A percentile compares a stretch with the other conserved stretches of the same genome.
Conservation (phyloP, 2,329 filamentous ascomycete species). For the Colletotrichum filicis region DNA sequence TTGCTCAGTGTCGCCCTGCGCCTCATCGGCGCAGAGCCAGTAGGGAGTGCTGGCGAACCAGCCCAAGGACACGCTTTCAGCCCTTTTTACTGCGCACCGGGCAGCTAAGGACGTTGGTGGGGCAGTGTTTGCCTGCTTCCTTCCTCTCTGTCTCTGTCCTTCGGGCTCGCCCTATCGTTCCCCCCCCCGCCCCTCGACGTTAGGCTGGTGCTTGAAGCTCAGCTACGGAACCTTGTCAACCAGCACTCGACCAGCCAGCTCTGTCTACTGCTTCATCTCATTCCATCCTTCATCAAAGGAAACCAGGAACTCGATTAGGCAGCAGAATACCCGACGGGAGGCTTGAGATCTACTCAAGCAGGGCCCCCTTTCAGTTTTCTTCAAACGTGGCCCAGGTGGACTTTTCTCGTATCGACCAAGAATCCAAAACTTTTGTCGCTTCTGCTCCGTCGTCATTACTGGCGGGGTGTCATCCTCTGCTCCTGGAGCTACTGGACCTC, state of each 20-base stretch:
- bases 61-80: slow-evolving; percentile 8
- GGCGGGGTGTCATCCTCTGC: neutral
- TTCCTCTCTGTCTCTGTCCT: neutral
- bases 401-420: slow-evolving; percentile 4
- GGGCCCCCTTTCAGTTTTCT: slow-evolving; percentile 5
- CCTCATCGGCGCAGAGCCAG: slow-evolving; percentile 10
- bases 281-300: slow-evolving; percentile 29
- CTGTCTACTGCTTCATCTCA: slow-evolving; percentile 15
- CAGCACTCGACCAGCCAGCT: slow-evolving; percentile 21
- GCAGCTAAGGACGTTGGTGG: slow-evolving; percentile 22
- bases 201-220: neutral
- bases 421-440: neutral
- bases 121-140: slow-evolving; percentile 16
- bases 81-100: neutral
- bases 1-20: slow-evolving; percentile 16
- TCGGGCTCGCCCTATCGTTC: neutral
- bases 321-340: slow-evolving; percentile 25
- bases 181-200: neutral
- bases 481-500: slow-evolving; percentile 1
- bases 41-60: neutral
- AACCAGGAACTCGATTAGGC: slow-evolving; percentile 29
- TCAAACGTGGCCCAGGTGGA: slow-evolving; percentile 28
- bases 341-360: neutral
- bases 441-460: slow-evolving; percentile 23
- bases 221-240: slow-evolving; percentile 13